These are phyloP conservation scores for Arabis hirsuta DNA, from an alignment of 345 rosid genomes.

Conservation along the genomic window DNA sequence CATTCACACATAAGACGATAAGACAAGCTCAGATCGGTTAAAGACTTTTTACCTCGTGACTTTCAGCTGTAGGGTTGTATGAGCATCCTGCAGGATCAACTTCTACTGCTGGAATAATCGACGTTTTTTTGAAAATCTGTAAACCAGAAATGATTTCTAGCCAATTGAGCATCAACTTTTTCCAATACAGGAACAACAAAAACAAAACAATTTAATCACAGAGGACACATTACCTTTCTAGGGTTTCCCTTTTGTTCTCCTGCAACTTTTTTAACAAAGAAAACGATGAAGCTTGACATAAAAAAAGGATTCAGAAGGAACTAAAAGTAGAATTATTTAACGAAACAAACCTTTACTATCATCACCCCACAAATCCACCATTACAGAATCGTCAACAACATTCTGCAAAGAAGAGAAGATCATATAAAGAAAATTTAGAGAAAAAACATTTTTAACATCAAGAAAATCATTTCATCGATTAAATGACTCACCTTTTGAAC, in stretches of 20 bases:
- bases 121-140: conserved; percentile 54
- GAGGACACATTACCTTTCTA: conserved; percentile 56
- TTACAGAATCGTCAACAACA: conserved; percentile 48
- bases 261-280: conserved; percentile 37
- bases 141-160: background rate
- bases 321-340: background rate
- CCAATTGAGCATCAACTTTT: background rate
- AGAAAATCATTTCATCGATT: background rate
- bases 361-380: conserved; percentile 75
- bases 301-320: background rate
- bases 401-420: conserved; percentile 43
- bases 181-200: conserved; percentile 7
- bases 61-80: conserved; percentile 75
- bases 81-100: conserved; percentile 95
- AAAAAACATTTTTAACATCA: background rate
- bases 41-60: conserved; percentile 67
- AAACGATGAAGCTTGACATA: background rate
- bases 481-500: conserved; percentile 48
- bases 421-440: background rate
- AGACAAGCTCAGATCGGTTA: background rate
- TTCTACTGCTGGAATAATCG: conserved; percentile 89
- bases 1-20: background rate
- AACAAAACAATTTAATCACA: background rate
- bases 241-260: conserved; percentile 50
- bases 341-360: conserved; percentile 63